Conservation (phyloP, 2,329 filamentous ascomycete genomes). For the Aspergillus eucalypticola region DNA sequence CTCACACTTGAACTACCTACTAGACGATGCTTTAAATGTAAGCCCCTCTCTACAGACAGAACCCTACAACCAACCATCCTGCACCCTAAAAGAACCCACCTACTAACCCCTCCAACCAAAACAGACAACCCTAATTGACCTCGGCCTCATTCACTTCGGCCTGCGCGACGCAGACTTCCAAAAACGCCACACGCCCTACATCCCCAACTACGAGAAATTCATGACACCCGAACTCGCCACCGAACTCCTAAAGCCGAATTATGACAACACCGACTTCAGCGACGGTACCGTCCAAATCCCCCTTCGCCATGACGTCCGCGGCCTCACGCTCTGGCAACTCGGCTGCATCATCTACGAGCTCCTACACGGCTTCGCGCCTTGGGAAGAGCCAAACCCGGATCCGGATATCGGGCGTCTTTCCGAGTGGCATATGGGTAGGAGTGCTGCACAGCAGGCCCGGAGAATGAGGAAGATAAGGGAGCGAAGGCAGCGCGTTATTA, state of each 20-base stretch:
- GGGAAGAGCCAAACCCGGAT: constrained; percentile 27
- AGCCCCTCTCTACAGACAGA: neutral
- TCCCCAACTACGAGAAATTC: neutral
- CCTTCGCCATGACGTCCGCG: constrained; percentile 21
- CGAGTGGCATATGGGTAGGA: neutral
- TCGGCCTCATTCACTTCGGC: neutral
- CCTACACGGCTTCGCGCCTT: constrained; percentile 36
- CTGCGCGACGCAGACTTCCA: neutral
- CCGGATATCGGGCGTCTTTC: neutral
- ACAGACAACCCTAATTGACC: neutral
- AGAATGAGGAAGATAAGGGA: neutral
- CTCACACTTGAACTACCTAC: constrained; percentile 32
- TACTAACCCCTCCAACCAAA: neutral
- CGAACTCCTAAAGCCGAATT: neutral
- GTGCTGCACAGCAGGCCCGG: neutral
- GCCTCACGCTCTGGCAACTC: constrained; percentile 29
- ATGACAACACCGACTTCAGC: too few relatives aligned
- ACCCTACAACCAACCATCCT: neutral
- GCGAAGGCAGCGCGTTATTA: neutral
- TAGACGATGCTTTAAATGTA: constrained; percentile 21
- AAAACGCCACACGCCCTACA: neutral
- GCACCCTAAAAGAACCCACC: too few relatives aligned
- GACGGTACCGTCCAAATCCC: neutral
- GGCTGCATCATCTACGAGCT: constrained; percentile 31
- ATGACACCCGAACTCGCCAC: neutral